Percentiles rank a stretch among this genome's conserved stretches.
Evolutionary conservation across 2,329 filamentous ascomycete genomes (phyloP).

Genomic region (Huntiella abstrusa): DNA sequence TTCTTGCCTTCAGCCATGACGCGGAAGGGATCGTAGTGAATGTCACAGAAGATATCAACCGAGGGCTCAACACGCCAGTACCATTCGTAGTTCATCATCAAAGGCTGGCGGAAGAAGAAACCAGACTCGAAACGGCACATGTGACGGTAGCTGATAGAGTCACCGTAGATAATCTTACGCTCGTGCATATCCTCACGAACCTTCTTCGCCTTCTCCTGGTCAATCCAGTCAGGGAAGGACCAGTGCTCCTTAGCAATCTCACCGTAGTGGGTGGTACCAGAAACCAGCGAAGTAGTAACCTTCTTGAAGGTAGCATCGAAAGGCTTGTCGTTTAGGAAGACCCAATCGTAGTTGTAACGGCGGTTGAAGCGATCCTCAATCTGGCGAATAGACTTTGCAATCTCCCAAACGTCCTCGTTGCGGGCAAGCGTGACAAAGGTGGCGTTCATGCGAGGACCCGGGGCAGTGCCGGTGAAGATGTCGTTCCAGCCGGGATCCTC

Average conservation of each 20-base stretch:
- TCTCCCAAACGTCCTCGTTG: slow-evolving; percentile 91
- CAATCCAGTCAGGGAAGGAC: slow-evolving; percentile 92
- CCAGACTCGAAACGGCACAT: slow-evolving; percentile 99
- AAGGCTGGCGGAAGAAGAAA: slow-evolving; percentile 91
- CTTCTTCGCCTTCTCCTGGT: slow-evolving; percentile 78
- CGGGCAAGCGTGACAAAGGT: slow-evolving; percentile 93
- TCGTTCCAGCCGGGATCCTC: slow-evolving; percentile 34
- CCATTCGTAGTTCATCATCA: slow-evolving; percentile 95
- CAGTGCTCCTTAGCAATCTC: slow-evolving; percentile 82
- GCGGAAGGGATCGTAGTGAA: slow-evolving; percentile 90
- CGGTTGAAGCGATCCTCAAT: slow-evolving; percentile 97
- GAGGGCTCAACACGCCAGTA: slow-evolving; percentile 99
- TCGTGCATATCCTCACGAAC: slow-evolving; percentile 87
- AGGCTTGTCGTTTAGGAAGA: slow-evolving; percentile 90
- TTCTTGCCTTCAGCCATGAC: slow-evolving; percentile 92
- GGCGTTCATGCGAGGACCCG: slow-evolving; percentile 73
- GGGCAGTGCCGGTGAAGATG: slow-evolving; percentile 29
- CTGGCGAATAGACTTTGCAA: slow-evolving; percentile 85
- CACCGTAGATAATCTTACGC: slow-evolving; percentile 94
- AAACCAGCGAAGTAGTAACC: slow-evolving; percentile 74
- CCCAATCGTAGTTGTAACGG: slow-evolving; percentile 96
- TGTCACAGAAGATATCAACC: slow-evolving; percentile 88
- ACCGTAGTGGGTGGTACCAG: slow-evolving; percentile 80
- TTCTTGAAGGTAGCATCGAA: slow-evolving; percentile 91
- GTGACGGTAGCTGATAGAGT: slow-evolving; percentile 91